Evolutionary conservation across 2,329 filamentous ascomycete genomes (phyloP).

Genomic region (Cladosporium sphaerospermum): DNA sequence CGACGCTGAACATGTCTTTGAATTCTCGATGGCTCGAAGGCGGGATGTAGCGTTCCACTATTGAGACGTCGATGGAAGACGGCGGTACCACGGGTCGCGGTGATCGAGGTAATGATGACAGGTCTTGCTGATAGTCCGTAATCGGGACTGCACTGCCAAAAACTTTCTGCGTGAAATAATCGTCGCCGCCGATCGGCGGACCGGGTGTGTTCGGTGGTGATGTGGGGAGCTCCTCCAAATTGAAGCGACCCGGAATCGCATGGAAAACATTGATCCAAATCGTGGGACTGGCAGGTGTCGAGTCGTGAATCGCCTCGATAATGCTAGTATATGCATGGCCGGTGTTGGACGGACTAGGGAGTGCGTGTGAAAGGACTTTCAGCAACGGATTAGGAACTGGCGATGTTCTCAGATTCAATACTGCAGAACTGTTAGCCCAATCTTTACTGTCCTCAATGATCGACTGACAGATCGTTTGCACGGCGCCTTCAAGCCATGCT

Average conservation of each 20-base stretch:
- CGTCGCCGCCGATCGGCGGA: conserved; percentile 45
- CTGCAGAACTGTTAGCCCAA: conserved; percentile 25
- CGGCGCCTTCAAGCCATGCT: conserved; percentile 25
- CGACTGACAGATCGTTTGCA: conserved; percentile 26
- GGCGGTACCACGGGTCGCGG: conserved; percentile 55
- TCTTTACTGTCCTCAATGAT: neutral
- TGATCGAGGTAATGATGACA: conserved; percentile 43
- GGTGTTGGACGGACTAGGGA: conserved; percentile 48
- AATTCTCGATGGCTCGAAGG: conserved; percentile 55
- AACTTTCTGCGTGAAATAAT: conserved; percentile 57
- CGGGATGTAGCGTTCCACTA: conserved; percentile 61
- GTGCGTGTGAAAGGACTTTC: conserved; percentile 54
- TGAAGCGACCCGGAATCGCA: conserved; percentile 57
- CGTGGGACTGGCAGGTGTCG: conserved; percentile 44
- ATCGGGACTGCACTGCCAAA: conserved; percentile 58
- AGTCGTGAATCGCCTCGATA: conserved; percentile 50
- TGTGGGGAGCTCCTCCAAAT: conserved; percentile 54
- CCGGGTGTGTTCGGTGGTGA: conserved; percentile 57
- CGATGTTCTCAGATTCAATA: conserved; percentile 32
- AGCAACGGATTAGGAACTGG: conserved; percentile 37
- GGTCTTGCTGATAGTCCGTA: conserved; percentile 51
- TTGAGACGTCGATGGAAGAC: conserved; percentile 53
- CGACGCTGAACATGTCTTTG: conserved; percentile 50
- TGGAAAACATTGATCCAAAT: conserved; percentile 60
- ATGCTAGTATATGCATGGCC: conserved; percentile 50